Base-by-base conservation (phyloP, 73 alveolate genomes). In the Uronychia binucleata region DNA sequence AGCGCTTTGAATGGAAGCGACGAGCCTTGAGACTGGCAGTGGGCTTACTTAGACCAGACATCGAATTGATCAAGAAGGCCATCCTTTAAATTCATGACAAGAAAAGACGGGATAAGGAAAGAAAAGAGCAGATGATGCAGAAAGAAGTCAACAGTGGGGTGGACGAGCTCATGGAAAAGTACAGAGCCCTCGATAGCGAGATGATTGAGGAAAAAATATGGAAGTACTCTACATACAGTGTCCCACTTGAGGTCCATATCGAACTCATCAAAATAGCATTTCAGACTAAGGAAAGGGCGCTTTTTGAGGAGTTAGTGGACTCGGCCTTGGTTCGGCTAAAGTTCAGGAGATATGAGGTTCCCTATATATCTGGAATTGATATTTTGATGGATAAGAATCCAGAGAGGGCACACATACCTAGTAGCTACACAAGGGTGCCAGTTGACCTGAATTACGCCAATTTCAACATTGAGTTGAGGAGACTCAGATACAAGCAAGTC, bases 231-330 rank as follows among this genome's bases (percentile, higher is more conserved):
- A 88, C 98, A 1, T 92, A 91, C 35, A 93, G 92, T 59, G 97
- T 95, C 0, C 99, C 99, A 26, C 78, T 98, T 28, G 99, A 98
- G 87, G 85, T 96, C 57, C 99, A 98, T 82, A 95, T 97, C 13
- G 99, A 98, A 86, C 76, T 98, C 26, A 88, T 95, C 30, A 97
- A 95, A 57, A 91, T 96, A 78, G 96, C 98, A 67, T 98, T 88
- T 96, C 99, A 98, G 79, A 87, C 98, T 78, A 92, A 94, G 59
- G 78, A 90, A 78, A 93, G 93, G 95, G 94, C 89, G n/a, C 95
- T 84, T 76, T 97, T 97, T 85, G 94, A 92, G 28, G 90, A 86
- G 57, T 82, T 97, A 74, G 91, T 92, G 35, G 98, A 95, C 80
- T 91, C 97, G 27, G 98, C 98, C 58, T 92, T 90, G 79, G 91